Evolutionary conservation across 2,329 filamentous ascomycete genomes (phyloP), one percentile per base, ranked within the genome.

Genomic region (Leptosphaerulina australis): DNA sequence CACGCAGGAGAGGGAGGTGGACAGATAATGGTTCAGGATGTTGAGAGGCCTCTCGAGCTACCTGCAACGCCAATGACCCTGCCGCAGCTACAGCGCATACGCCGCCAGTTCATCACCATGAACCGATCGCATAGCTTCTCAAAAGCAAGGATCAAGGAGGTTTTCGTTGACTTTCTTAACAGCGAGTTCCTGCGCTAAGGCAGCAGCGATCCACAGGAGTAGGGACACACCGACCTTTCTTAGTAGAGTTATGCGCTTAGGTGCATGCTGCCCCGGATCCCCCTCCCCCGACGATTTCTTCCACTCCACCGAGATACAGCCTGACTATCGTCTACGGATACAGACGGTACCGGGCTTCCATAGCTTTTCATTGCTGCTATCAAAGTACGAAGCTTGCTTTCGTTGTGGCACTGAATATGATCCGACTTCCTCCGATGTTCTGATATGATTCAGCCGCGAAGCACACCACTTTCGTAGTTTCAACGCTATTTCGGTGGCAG

Each of bases 61-160:
- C 89, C 90, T 0, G 75, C 77, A 8, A 83, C 81, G 53, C 84
- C 83, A 55, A 75, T 91, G 39, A 86, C 86, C 1, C 68, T 94
- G 33, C 86, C 90, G 7, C 88, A 91, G 68, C 75, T 95, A 59
- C 90, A 95, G 74, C 81, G 90, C 56, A 76, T 92, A 60, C 80
- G 90, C 52, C 81, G 90, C 63, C 88, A 91, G 38, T 95, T 90
- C 73, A 85, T 93, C 61, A 82, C 80, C 4, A 71, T 95, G 69
- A 92, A 92, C 61, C 79, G 90, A 76, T 64, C 88, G 79, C 67
- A 91, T 58, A 74, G 63, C 38, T 62, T 80, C 40, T 69, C 70
- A n/a, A 74, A 74, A 47, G 59, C 65, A 11, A 57, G 71, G 28
- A 66, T 73, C 36, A 68, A 65, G 53, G 69, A 72, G 36, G 62